Conservation (phyloP, 2,329 filamentous ascomycete genomes). For the Fusarium sp. region DNA sequence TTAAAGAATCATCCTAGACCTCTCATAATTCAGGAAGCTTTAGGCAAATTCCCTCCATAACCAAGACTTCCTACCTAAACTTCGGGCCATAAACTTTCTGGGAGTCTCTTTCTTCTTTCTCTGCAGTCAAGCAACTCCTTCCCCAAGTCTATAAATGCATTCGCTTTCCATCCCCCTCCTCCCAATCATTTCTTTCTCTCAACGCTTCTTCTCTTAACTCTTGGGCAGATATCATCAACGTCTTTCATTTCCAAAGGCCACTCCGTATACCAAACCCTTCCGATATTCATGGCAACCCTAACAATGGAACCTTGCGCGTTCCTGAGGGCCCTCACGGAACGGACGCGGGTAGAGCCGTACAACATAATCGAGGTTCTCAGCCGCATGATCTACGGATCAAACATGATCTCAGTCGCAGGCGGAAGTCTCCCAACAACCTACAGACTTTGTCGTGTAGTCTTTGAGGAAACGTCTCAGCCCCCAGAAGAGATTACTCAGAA, state of each 20-base stretch:
- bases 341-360: background rate
- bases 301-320: background rate
- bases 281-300: background rate
- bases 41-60: background rate
- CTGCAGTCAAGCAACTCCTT: background rate
- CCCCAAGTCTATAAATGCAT: background rate
- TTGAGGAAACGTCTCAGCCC: background rate
- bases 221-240: background rate
- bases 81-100: background rate
- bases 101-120: background rate
- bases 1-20: background rate
- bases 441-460: background rate
- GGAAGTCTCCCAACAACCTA: background rate
- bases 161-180: background rate
- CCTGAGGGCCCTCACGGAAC: background rate
- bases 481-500: background rate
- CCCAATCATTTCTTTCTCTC: background rate
- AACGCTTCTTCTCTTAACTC: background rate
- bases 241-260: background rate
- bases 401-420: conserved; percentile 6
- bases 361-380: background rate
- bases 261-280: background rate
- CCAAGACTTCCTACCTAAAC: background rate
- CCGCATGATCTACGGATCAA: conserved; percentile 12
- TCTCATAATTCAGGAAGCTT: background rate